Conservation (phyloP, 768 basidiomycete species). For the Cystobasidium tubakii region DNA sequence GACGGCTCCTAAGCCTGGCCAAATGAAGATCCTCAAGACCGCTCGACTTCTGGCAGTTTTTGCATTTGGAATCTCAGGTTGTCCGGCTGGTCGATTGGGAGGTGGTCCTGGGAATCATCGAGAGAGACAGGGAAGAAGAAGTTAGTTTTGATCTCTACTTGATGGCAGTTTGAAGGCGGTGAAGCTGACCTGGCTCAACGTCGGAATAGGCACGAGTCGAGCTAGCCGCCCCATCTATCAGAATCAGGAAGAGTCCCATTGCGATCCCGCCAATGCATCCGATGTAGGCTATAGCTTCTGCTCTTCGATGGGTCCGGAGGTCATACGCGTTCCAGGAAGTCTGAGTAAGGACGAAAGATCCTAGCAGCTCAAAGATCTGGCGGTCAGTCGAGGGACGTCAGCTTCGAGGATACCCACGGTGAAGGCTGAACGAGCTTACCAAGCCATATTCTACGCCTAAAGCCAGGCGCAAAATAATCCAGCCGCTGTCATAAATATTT, state of each 20-base stretch:
- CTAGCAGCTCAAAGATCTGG: conserved; percentile 25
- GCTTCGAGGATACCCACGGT: background rate
- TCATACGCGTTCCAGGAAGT: conserved; percentile 7
- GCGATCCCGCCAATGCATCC: conserved; percentile 15
- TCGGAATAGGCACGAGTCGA: background rate
- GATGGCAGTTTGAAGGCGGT: background rate
- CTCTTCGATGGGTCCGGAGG: conserved; percentile 11
- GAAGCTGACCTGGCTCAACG: conserved; percentile 16
- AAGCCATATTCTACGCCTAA: conserved; percentile 23
- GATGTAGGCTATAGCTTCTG: conserved; percentile 15
- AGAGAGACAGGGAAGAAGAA: background rate
- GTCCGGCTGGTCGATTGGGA: background rate
- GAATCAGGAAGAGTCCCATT: conserved; percentile 20
- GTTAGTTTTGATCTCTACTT: background rate
- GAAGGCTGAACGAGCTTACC: background rate
- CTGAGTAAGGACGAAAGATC: conserved; percentile 19
- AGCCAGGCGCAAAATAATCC: conserved; percentile 5
- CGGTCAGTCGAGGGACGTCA: background rate
- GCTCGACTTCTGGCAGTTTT: background rate
- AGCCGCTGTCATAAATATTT: background rate
- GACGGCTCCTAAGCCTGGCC: conserved; percentile 20
- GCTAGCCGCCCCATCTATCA: background rate
- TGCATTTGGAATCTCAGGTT: background rate
- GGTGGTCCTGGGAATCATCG: background rate
- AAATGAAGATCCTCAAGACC: conserved; percentile 13